Base-by-base conservation (phyloP, 1,284 basidiomycete species). In the Omphalotus olearius region DNA sequence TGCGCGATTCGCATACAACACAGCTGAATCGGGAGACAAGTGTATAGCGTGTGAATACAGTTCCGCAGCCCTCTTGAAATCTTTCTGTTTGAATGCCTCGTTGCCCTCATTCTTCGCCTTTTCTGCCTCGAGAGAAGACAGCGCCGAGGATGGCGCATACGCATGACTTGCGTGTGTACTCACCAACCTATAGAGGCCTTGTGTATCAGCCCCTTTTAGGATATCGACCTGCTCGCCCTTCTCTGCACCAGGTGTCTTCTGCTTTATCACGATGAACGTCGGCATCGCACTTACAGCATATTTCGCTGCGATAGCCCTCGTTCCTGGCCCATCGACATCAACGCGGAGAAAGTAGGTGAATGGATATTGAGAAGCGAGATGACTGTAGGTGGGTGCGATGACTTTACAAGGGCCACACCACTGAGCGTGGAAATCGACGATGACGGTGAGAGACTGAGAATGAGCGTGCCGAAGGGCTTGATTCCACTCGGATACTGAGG, bases 351-450 rank as follows among this genome's bases (percentile, higher is more conserved):
- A 63, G 35, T 52, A 50, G 20, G 57, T 54, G 18, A 60, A 61
- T 3, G 58, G 59, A 41, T 60, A 53, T 23, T 59, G 42, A 10
- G 57, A 26, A 2, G 62, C 62, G 17, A 63, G 51, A 23, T 52
- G 47, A 28, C 45, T 26, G 36, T 54, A 62, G 20, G 50, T 48
- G 14, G 60, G 62, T 18, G 62, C 60, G 14, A 63, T 62, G 28
- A 56, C 62, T 52, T 63, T 63, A 52, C 62, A 63, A 2, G 62
- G 62, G 2, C 51, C 48, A 30, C 62, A 63, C 62, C 62, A 63
- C 28, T 50, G 28, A 2, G 62, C 62, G 45, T 63, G 60, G 43
- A 60, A 63, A 39, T 63, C 62, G 16, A 59, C 62, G 4, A 62
- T 41, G 16, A 62, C 57, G 13, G 62, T 59, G 54, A 53, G 54